These are phyloP conservation scores for Pterulicium gracile DNA, from an alignment of 1,284 basidiomycete species.

Conservation along the genomic window DNA sequence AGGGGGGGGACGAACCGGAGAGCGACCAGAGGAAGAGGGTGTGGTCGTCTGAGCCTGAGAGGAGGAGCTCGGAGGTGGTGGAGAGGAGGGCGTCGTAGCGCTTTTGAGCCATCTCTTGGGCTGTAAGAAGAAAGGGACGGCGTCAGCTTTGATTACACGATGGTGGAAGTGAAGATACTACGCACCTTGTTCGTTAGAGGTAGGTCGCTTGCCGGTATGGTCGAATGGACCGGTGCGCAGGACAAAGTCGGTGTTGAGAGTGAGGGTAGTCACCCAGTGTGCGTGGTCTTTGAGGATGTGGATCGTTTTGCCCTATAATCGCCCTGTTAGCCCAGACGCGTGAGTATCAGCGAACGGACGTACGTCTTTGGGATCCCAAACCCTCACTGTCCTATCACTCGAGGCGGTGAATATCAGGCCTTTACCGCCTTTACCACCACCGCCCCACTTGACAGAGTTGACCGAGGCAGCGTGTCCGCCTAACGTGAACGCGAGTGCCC, in stretches of 20 bases:
- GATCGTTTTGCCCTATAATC: conserved; percentile 45
- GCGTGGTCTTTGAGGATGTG: conserved; percentile 89
- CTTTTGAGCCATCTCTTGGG: conserved; percentile 61
- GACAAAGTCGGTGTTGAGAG: conserved; percentile 92
- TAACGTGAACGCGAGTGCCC: conserved; percentile 75
- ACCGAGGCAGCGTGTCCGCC: conserved; percentile 93
- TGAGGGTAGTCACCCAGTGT: conserved; percentile 97
- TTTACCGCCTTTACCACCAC: conserved; percentile 51
- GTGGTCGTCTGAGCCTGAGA: conserved; percentile 92
- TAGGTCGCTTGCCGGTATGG: conserved; percentile 68
- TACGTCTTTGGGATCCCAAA: conserved; percentile 84
- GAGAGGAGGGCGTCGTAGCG: conserved; percentile 66
- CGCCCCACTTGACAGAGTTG: conserved; percentile 95
- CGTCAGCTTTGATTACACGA: not conserved
- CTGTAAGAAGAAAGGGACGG: conserved; percentile 25
- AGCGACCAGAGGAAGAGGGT: conserved; percentile 90
- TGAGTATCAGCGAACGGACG: conserved; percentile 14
- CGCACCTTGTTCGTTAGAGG: conserved; percentile 71
- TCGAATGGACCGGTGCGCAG: conserved; percentile 94
- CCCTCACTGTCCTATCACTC: conserved; percentile 86
- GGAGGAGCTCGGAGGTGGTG: conserved; percentile 72
- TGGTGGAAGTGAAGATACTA: conserved; percentile 6
- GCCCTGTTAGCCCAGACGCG: not conserved
- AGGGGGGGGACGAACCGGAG: conserved; percentile 37
- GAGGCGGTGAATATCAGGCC: conserved; percentile 91